Evolutionary conservation across 495 filamentous ascomycete genomes (phyloP), one percentile per base, ranked within the genome.

Genomic region (Penicillium longicatenatum): DNA sequence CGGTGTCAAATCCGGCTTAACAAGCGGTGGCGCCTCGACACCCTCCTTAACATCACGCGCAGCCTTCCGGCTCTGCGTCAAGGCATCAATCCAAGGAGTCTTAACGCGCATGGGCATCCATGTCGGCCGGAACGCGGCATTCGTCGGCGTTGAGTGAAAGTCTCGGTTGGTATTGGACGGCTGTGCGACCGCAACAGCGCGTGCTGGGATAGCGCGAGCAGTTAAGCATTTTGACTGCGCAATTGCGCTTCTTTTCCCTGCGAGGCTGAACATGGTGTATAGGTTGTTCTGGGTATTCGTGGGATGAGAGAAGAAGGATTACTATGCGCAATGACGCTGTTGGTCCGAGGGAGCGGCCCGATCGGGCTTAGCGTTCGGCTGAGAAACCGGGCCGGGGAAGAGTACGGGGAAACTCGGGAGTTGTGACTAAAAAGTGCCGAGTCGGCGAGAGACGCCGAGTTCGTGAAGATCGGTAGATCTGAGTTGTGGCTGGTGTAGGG

Each of bases 21-120:
- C 55, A 12, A 70, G 66, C 21, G 73, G 65, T 14, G 68, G 54
- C 6, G 66, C 37, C 20, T 37, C 37, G 26, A 20, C 70, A 58
- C 69, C n/a, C 47, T 51, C 54, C 67, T 70, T 35, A 16, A 59
- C 29, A 52, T 67, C 47, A 57, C 65, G 70, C 9, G 66, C 69
- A 7, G 79, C 71, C 45, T 79, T 72, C 35, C 83, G 78, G 48
- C 80, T 75, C 54, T 79, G 74, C 2, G 75, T 77, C 44, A 89
- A 68, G 0, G 86, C 87, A 54, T 88, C 84, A n/a, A 90, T 80
- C 87, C 87, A 89, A 35, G 87, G 85, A 14, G 81, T 87, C 55
- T 83, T 82, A 10, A 87, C 83, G 33, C 86, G 78, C 76, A 83
- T 81, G 8, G 74, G 72, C 75, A 76, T 74, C 73, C 75, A 77